Conservation (phyloP, 139 green algal genomes). For the Micractinium sp. region DNA sequence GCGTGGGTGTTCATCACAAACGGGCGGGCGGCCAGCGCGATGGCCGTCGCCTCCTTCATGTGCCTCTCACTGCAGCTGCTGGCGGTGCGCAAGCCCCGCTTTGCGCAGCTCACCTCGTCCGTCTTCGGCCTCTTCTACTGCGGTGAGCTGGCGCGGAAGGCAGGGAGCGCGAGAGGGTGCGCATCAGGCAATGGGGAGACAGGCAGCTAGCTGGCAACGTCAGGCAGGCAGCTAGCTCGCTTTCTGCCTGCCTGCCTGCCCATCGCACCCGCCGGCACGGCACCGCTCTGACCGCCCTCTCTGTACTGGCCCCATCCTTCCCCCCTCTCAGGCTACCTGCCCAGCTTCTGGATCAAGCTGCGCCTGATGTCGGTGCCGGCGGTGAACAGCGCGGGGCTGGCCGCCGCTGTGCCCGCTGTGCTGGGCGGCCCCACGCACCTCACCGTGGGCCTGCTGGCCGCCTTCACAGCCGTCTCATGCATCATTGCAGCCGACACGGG, state of each 20-base stretch:
- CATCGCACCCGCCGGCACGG: background rate
- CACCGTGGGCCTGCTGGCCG: slow-evolving; percentile 86
- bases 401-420: slow-evolving; percentile 1
- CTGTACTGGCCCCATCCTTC: too few species aligned
- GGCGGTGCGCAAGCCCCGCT: slow-evolving; percentile 71
- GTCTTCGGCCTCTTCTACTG: slow-evolving; percentile 96
- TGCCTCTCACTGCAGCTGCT: slow-evolving; percentile 83
- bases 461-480: slow-evolving; percentile 77
- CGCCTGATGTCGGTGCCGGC: slow-evolving; percentile 66
- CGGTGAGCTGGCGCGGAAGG: slow-evolving; percentile 53
- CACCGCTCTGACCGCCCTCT: background rate
- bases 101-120: slow-evolving; percentile 82
- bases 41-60: slow-evolving; percentile 80
- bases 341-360: slow-evolving; percentile 94
- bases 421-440: slow-evolving; percentile 61
- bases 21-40: slow-evolving; percentile 27
- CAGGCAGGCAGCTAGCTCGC: background rate
- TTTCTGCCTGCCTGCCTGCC: background rate
- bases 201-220: background rate
- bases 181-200: background rate
- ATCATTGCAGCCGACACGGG: slow-evolving; percentile 91
- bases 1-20: slow-evolving; percentile 53
- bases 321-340: slow-evolving; percentile 80
- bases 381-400: slow-evolving; percentile 35
- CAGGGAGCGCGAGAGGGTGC: background rate